These are phyloP conservation scores for Suillus placidus DNA, from an alignment of 768 basidiomycete species.

Conservation along the genomic window DNA sequence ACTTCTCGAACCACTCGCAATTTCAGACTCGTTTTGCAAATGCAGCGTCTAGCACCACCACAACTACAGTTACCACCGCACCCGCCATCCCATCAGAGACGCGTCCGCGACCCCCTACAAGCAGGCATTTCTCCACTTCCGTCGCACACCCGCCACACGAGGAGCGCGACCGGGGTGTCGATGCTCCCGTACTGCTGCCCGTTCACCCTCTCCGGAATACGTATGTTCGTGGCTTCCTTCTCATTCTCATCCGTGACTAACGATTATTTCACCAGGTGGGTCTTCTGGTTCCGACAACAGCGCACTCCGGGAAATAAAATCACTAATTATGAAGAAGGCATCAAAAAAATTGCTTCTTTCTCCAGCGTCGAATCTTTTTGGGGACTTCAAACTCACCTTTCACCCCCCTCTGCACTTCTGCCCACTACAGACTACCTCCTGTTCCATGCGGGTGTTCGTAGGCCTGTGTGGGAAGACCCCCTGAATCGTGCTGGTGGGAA, in stretches of 20 bases:
- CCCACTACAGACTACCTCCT: slow-evolving; percentile 95
- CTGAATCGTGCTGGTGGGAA: slow-evolving; percentile 87
- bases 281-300: slow-evolving; percentile 92
- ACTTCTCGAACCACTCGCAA: slow-evolving; percentile 83
- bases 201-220: slow-evolving; percentile 84
- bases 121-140: slow-evolving; percentile 76
- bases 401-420: slow-evolving; percentile 78
- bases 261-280: slow-evolving; percentile 59
- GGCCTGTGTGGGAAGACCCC: slow-evolving; percentile 97
- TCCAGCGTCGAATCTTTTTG: slow-evolving; percentile 97
- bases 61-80: slow-evolving; percentile 19
- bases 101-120: slow-evolving; percentile 56
- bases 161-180: slow-evolving; percentile 30
- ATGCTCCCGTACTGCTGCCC: slow-evolving; percentile 31
- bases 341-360: slow-evolving; percentile 89
- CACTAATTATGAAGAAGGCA: slow-evolving; percentile 91
- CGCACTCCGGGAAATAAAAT: slow-evolving; percentile 89
- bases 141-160: slow-evolving; percentile 39
- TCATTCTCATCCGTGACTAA: slow-evolving; percentile 16
- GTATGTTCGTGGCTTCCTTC: slow-evolving; percentile 66
- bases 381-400: slow-evolving; percentile 90
- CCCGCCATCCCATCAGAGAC: slow-evolving; percentile 9
- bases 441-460: slow-evolving; percentile 81
- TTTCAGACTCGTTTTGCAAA: slow-evolving; percentile 48
- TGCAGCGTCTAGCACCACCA: not conserved